Evolutionary conservation across 2,329 filamentous ascomycete genomes (phyloP), one percentile per base, ranked within the genome.

Genomic region (Dactylellina drechsleri): DNA sequence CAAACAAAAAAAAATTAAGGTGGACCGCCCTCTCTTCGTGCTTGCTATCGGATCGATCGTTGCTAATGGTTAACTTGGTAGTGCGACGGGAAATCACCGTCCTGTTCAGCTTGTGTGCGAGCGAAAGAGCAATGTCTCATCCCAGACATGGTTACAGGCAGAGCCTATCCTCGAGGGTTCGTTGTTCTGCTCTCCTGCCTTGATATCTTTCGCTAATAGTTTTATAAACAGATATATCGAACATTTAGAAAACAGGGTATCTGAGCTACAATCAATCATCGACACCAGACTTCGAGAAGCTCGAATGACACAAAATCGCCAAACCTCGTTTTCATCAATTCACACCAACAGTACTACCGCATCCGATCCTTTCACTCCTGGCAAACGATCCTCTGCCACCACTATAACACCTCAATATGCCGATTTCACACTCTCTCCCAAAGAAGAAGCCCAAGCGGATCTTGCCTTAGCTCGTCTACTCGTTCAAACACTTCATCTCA

Each of bases 1-100:
- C 64, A 75, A 75, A 18, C 31, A 54, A 13, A 75, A 75, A 16
- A 75, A 75, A 52, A 75, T 75, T 16, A 75, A 75, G 20, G 71
- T 68, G 40, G 26, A 8, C 49, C 43, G n/a, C n/a, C 53, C 45
- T 16, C 49, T 15, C 36, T 20, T 28, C 1, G 13, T 57, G 20
- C 20, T 36, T 43, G 12, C 2, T 40, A 13, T 18, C 26, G 7
- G 6, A 8, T 47, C 15, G 15, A 12, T 12, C 13, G 4, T 18
- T 47, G 43, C 43, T 47, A 47, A 47, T 18, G 13, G 13, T 15
- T 12, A 47, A 15, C 16, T 18, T 15, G 15, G 13, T 59, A 75
- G 71, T 75, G 71, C n/a, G 71, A 75, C 36, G 71, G 58, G 1
- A 65, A 50, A 40, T 58, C 60, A 8, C 71, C 71, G 12, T 64